Base-by-base conservation (phyloP, 1,284 basidiomycete genomes). In the Pyrrhoderma noxium region DNA sequence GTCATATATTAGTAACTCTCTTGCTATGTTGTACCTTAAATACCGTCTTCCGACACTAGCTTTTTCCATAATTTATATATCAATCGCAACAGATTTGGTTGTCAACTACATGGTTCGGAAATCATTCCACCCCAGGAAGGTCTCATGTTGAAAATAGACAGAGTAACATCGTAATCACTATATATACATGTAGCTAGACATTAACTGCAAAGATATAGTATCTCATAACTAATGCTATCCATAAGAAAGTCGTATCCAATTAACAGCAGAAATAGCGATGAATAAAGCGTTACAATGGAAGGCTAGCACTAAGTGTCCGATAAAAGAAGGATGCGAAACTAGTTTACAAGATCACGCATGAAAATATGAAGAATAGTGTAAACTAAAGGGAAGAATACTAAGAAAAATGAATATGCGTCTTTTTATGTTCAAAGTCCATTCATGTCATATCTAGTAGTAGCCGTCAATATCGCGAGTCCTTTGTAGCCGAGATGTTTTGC, bases 401-500 rank as follows among this genome's bases (percentile, higher is more conserved):
- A 14, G 31, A 37, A 22, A 9, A 22, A 34, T 18, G 40, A 25
- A 21, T 36, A 47, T 36, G 9, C 16, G 8, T 3, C 22, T 36
- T 37, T 36, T 34, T 5, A 31, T 5, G 5, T 5, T 21, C 22
- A 22, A 35, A 36, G 46, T 48, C 27, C 39, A 44, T 42, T 16
- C 21, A 23, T 23, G 27, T 14, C n/a, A 3, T n/a, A 19, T 18
- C 16, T 18, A 25, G 7, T 45, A 40, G 38, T 44, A 49, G 11
- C 27, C 27, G 11, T 31, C 27, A 31, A 31, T 31, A 11, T 31
- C 27, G 11, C 27, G 27, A 31, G 7, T 51, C 52, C 66, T 67
- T 52, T 64, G 61, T 39, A 70, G 55, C 43, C 73, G 66, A 39
- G 76, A 76, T 5, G 72, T 74, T 61, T 79, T 79, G 31, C 75